Evolutionary conservation across 306 rosid genomes (phyloP).

Genomic region (Cucurbita argyrosperma): DNA sequence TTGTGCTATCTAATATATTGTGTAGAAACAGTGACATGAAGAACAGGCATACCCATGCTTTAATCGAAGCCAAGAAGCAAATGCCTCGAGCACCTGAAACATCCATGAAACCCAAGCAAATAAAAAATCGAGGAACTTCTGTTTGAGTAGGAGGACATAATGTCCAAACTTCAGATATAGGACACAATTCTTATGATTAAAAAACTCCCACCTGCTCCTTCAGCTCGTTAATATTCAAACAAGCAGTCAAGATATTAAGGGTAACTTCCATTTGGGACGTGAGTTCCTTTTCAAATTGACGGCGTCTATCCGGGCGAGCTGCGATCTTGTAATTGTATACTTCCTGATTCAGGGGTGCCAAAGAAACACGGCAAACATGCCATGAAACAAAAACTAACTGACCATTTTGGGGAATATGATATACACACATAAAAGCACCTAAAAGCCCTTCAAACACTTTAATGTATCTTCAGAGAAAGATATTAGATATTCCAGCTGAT

Average conservation of each 20-base stretch:
- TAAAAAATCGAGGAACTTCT: slow-evolving; percentile 10
- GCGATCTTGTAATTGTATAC: slow-evolving; percentile 90
- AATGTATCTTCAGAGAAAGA: neutral
- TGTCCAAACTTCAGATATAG: slow-evolving; percentile 10
- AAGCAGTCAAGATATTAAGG: slow-evolving; percentile 79
- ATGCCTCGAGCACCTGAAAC: slow-evolving; percentile 93
- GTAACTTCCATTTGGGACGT: slow-evolving; percentile 86
- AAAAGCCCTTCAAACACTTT: neutral
- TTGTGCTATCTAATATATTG: neutral
- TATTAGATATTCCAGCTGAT: neutral
- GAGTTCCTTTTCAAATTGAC: slow-evolving; percentile 95
- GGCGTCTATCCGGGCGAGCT: slow-evolving; percentile 96
- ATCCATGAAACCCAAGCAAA: slow-evolving; percentile 14
- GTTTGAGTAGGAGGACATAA: neutral
- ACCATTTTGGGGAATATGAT: neutral
- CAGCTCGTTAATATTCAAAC: slow-evolving; percentile 78
- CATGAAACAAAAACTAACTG: slow-evolving; percentile 7
- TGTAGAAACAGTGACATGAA: neutral
- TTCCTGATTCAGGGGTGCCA: slow-evolving; percentile 42
- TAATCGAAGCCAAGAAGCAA: slow-evolving; percentile 98
- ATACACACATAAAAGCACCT: neutral
- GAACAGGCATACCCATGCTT: slow-evolving; percentile 74
- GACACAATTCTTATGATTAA: neutral
- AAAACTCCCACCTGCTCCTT: slow-evolving; percentile 71
- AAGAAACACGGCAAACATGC: slow-evolving; percentile 15